These are phyloP conservation scores for Annulohypoxylon truncatum DNA, from an alignment of 2,329 filamentous ascomycete species.

Conservation along the genomic window DNA sequence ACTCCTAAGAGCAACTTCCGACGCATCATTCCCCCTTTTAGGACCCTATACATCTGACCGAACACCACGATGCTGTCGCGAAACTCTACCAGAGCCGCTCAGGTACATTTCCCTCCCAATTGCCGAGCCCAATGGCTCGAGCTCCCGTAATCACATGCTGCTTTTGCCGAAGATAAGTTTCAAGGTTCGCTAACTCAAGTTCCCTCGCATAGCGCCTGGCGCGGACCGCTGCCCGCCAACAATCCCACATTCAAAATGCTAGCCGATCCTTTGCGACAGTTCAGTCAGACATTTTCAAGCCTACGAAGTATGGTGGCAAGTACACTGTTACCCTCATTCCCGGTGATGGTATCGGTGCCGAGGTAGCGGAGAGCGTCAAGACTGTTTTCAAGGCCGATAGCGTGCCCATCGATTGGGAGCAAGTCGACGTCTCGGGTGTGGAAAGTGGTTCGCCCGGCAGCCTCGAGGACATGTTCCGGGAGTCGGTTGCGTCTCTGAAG, in stretches of 20 bases:
- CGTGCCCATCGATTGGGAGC: conserved; percentile 98
- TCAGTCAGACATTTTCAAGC: conserved; percentile 97
- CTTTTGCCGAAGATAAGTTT: conserved; percentile 13
- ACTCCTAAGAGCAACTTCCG: conserved; percentile 35
- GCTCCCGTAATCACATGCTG: conserved; percentile 37
- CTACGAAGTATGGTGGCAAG: conserved; percentile 98
- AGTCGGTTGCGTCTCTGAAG: conserved; percentile 94
- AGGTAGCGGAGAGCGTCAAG: conserved; percentile 98
- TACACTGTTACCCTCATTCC: conserved; percentile 99
- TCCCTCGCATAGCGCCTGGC: conserved; percentile 61
- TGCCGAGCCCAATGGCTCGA: conserved; percentile 34
- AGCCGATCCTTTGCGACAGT: conserved; percentile 79
- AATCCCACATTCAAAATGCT: conserved; percentile 55
- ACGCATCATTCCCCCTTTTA: conserved; percentile 32
- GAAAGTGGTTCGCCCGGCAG: conserved; percentile 82
- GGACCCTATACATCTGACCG: conserved; percentile 19
- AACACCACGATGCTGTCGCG: conserved; percentile 65
- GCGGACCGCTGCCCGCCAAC: conserved; percentile 60
- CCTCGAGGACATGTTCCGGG: conserved; percentile 93
- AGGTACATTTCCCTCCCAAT: conserved; percentile 60
- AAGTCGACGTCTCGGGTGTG: conserved; percentile 94
- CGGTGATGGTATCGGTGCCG: conserved; percentile 97
- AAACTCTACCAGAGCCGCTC: conserved; percentile 66
- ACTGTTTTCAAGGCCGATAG: conserved; percentile 99
- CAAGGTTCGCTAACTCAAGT: conserved; percentile 44